Evolutionary conservation across 352 stramenopile genomes (phyloP).

Genomic region (Phytophthora rubi): DNA sequence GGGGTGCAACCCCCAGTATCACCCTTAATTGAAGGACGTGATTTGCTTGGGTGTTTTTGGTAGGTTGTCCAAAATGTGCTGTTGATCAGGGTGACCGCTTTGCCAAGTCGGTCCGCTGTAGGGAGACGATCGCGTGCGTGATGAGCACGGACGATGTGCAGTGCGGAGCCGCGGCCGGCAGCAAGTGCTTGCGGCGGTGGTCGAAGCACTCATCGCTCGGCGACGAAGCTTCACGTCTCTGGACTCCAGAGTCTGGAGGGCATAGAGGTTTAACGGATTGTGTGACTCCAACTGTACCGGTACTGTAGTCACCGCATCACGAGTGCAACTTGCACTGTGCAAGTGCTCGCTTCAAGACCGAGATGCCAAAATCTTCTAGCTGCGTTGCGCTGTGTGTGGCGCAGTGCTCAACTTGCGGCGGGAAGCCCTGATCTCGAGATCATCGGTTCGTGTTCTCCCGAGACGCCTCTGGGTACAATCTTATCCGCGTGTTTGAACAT

Average conservation of each 20-base stretch:
- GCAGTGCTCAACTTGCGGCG: too few relatives aligned
- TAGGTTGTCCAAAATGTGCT: too few relatives aligned
- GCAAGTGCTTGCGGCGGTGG: conserved; percentile 20
- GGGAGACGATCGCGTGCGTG: conserved; percentile 1
- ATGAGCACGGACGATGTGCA: conserved; percentile 18
- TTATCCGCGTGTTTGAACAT: conserved; percentile 22
- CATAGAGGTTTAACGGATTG: conserved; percentile 31
- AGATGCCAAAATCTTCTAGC: too few relatives aligned
- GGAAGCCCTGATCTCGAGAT: neutral
- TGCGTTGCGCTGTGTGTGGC: too few relatives aligned
- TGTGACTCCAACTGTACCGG: conserved; percentile 28
- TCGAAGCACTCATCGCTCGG: conserved; percentile 27
- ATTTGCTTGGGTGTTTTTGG: too few relatives aligned
- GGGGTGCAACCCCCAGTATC: too few relatives aligned
- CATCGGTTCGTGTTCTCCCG: neutral
- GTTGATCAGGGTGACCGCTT: neutral
- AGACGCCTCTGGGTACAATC: neutral
- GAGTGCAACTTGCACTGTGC: too few relatives aligned
- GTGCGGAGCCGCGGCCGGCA: conserved; percentile 1
- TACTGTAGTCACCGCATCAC: conserved; percentile 14
- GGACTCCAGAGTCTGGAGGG: too few relatives aligned
- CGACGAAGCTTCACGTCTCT: conserved; percentile 14
- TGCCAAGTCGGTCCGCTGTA: conserved; percentile 2
- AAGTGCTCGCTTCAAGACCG: too few relatives aligned
- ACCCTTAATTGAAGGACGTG: too few relatives aligned